Conservation (phyloP, 2,329 filamentous ascomycete species). For the Colletotrichum tanaceti region DNA sequence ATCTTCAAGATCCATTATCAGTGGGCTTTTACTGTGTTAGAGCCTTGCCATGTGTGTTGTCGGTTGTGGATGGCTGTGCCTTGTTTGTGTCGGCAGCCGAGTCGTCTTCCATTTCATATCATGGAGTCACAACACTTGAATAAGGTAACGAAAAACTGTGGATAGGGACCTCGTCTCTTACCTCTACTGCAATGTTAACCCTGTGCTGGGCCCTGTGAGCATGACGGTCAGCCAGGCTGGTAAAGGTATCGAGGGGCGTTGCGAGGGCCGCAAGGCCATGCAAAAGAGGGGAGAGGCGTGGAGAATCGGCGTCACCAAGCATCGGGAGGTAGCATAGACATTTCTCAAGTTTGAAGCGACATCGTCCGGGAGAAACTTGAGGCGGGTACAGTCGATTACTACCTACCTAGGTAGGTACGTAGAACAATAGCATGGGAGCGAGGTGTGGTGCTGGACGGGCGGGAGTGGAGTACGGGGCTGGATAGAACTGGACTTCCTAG, state of each 20-base stretch:
- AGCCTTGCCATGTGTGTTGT: neutral
- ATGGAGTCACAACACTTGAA: neutral
- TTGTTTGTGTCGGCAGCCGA: neutral
- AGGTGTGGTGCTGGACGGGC: neutral
- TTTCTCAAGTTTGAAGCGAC: neutral
- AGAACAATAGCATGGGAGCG: neutral
- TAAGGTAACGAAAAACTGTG: constrained; percentile 7
- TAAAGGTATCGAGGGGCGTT: constrained; percentile 1
- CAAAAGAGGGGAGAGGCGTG: neutral
- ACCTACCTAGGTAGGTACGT: no score
- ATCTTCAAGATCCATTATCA: constrained; percentile 10
- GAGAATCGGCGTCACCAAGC: no score
- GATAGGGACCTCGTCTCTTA: constrained; percentile 6
- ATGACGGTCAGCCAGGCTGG: neutral
- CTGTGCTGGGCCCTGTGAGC: neutral
- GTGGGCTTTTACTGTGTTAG: constrained; percentile 3
- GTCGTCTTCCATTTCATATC: constrained; percentile 2
- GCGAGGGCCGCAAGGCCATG: neutral
- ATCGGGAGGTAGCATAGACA: neutral
- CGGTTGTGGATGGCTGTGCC: neutral
- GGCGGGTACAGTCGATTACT: neutral
- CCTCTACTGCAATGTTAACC: neutral
- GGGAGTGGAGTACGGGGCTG: neutral
- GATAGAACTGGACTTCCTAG: neutral
- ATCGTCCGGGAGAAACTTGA: neutral